These are phyloP conservation scores for Yarrowia sp. DNA, from an alignment of 805 yeast species.

Conservation along the genomic window DNA sequence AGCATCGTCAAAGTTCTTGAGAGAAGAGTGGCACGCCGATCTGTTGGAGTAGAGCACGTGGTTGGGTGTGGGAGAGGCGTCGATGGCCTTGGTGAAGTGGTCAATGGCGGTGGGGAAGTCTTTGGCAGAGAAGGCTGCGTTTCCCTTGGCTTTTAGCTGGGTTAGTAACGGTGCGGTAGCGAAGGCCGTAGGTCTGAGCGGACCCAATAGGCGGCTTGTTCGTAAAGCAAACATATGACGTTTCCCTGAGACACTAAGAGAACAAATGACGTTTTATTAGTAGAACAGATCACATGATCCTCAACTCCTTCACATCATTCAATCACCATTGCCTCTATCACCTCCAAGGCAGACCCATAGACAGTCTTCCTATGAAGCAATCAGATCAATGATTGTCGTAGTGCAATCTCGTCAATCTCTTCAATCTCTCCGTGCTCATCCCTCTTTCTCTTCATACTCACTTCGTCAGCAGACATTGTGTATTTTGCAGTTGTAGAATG, in stretches of 20 bases:
- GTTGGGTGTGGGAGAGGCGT: conserved; percentile 74
- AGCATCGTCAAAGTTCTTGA: conserved; percentile 70
- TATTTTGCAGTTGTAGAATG: background rate
- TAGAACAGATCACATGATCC: no score
- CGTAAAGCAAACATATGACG: no score
- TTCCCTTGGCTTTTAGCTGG: conserved; percentile 79
- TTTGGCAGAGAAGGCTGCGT: conserved; percentile 86
- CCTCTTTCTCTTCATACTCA: background rate
- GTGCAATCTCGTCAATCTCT: background rate
- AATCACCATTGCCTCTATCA: no score
- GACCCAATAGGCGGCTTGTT: background rate
- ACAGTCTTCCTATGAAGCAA: background rate
- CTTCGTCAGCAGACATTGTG: conserved; percentile 27
- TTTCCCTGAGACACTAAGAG: no score
- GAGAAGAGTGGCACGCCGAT: conserved; percentile 85
- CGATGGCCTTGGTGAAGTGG: conserved; percentile 81
- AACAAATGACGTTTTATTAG: no score
- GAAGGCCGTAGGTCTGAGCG: background rate
- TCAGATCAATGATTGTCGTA: background rate
- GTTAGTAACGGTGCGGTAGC: conserved; percentile 5
- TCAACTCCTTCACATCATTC: no score
- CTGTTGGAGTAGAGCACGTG: conserved; percentile 93
- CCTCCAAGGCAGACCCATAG: no score
- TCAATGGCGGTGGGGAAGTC: conserved; percentile 79
- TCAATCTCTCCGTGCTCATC: background rate